Evolutionary conservation across 306 rosid species (phyloP), one percentile per base, ranked within the genome.

Genomic region (Crataegus laevigata): DNA sequence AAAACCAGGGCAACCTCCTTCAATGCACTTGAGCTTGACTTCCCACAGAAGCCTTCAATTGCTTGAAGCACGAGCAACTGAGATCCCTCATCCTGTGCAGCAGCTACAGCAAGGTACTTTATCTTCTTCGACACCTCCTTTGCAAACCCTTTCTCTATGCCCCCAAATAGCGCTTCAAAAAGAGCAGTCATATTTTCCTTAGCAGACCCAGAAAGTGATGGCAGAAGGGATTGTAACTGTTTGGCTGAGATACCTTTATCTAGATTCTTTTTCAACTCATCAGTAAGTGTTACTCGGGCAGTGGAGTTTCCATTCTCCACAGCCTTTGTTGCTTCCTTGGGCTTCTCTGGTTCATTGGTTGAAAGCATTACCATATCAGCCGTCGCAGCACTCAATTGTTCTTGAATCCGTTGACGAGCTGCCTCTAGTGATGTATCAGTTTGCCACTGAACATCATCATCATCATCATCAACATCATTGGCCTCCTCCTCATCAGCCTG

Each of bases 291-390:
- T 59, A 19, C 58, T 30, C 30, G 75, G n/a, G 78, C 18, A 51
- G 58, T 40, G 1, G 72, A 63, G 79, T 66, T 75, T 18, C 85
- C 90, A 58, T 84, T 84, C 29, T 64, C 78, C 58, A 75, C 32
- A 69, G 24, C 70, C 71, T 72, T 82, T 1, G 65, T 47, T 21
- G 79, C 60, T 40, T 18, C 58, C 58, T 42, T 22, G 69, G 72
- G 47, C 81, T 80, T 82, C 83, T 84, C 86, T 9, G 82, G 72
- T 74, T 89, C 90, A 21, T 65, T 67, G 11, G 90, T 84, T 24
- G 93, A 77, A 32, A 89, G 90, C 86, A 89, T 79, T 19, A 89
- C 93, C 93, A 89, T 86, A 55, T 86, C 93, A 55, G 90, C 93
- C 8, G 93, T 86, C 66, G 29, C 93, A 25, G 89, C 85, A 83